phyloP scores from a whole-genome alignment of 257 asterid species.

The Dorcoceras hygrometricum region DNA sequence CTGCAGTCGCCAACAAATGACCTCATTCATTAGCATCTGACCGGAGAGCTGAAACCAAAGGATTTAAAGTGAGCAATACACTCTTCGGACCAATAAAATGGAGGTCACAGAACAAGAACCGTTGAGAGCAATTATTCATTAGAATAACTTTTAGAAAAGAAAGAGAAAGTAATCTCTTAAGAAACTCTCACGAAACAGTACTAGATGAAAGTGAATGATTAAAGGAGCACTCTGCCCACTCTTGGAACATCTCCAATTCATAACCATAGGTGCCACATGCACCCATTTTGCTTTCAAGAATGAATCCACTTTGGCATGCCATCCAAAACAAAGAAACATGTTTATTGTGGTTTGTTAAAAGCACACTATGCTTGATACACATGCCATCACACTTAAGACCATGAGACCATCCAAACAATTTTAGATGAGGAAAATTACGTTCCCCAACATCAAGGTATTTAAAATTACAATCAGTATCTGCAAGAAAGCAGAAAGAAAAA shows the following conservation, averaged over 20 bases:
- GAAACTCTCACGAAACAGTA: background rate
- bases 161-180: background rate
- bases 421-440: too few relatives aligned
- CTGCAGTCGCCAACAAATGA: constrained; percentile 2
- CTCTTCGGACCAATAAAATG: background rate
- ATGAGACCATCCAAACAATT: too few relatives aligned
- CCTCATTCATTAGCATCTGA: constrained; percentile 41
- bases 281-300: constrained; percentile 9
- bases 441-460: too few relatives aligned
- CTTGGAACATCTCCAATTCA: background rate
- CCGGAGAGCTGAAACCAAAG: constrained; percentile 39
- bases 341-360: background rate
- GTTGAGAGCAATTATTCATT: background rate
- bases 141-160: too few relatives aligned
- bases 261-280: constrained; percentile 10
- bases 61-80: background rate
- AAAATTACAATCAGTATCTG: too few relatives aligned
- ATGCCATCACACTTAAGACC: too few relatives aligned
- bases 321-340: background rate
- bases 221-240: background rate
- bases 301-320: background rate
- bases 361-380: background rate
- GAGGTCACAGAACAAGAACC: background rate
- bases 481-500: too few relatives aligned
- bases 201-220: too few relatives aligned